Conservation (phyloP, 2,329 filamentous ascomycete genomes). For the Fusarium sp. region DNA sequence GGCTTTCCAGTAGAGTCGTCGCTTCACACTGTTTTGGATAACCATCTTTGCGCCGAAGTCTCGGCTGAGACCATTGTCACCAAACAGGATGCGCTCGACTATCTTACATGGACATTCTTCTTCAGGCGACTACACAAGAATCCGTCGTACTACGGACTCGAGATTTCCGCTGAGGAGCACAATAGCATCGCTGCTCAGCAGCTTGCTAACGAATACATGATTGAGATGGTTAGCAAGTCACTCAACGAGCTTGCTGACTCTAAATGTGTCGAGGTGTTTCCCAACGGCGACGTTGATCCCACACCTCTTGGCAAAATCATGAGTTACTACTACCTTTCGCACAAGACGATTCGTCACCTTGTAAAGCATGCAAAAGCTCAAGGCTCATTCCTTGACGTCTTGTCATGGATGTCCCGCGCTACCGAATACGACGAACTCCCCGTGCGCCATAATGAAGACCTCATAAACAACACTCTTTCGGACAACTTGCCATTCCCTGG, state of each 20-base stretch:
- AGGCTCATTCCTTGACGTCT: constrained; percentile 81
- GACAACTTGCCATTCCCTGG: constrained; percentile 76
- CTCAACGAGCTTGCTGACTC: constrained; percentile 84
- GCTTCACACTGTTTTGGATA: constrained; percentile 94
- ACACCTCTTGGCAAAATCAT: constrained; percentile 97
- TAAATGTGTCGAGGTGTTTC: constrained; percentile 82
- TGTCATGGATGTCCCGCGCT: constrained; percentile 92
- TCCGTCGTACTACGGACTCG: constrained; percentile 95
- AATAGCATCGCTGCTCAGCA: constrained; percentile 86
- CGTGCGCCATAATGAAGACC: constrained; percentile 96
- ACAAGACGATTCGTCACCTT: constrained; percentile 91
- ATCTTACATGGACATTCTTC: constrained; percentile 99
- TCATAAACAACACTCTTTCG: constrained; percentile 92
- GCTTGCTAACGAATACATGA: constrained; percentile 92
- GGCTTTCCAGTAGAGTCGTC: constrained; percentile 98
- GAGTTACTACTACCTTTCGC: constrained; percentile 98
- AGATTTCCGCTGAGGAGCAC: constrained; percentile 92
- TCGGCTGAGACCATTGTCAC: constrained; percentile 92
- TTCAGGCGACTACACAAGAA: constrained; percentile 98
- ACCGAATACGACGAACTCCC: constrained; percentile 98
- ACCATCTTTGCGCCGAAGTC: constrained; percentile 94
- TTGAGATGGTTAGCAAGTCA: constrained; percentile 88
- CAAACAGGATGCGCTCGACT: constrained; percentile 97
- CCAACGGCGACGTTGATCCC: constrained; percentile 88
- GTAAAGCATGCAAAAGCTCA: constrained; percentile 77